Base-by-base conservation (phyloP, 2,329 filamentous ascomycete species). In the Knoxdaviesia capensis region DNA sequence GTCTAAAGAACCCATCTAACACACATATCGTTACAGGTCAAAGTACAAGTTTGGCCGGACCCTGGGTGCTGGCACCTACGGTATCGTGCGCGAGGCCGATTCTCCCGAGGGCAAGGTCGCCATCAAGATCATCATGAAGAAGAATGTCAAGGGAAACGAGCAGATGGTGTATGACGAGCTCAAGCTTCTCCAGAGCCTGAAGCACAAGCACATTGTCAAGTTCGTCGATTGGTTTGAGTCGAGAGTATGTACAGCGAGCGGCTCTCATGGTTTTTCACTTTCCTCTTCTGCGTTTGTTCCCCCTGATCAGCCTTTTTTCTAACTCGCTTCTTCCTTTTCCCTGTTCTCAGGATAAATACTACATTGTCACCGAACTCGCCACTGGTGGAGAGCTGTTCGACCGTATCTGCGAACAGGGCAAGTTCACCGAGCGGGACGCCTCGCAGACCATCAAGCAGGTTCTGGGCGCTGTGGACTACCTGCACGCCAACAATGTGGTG, bases 181-280 rank as follows among this genome's bases (percentile, higher is more conserved):
- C 53, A 74, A 86, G 50, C 86, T 98, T 76, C 71, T 98, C 49
- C 86, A 94, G 63, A 74, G 75, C 45, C 74, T 98, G 56, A 74
- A 86, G 56, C 90, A 98, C 59, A 82, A 85, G 42, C 85, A 96
- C 61, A 98, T 98, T 57, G 90, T 98, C 63, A 79, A 80, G 51
- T 98, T 98, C 56, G 81, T 90, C 51, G 90, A 98, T 60, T 98
- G 90, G 88, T 98, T 98, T 57, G 90, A 98, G 64, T 96, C 88
- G 44, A 83, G 86, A 64, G 86, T 93, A 64, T 50, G 77, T 53
- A 39, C 32, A 7, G 34, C 36, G 47, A 36, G 45, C 30, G 8
- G 9, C 46, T 38, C 31, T 39, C 38, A 41, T 36, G 34, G 11
- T 28, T 30, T 30, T n/a, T 10, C 11, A 20, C 28, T 9, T 8